Conservation (phyloP, 192 early-diverging fungal species). For the Umbelopsis isabellina region DNA sequence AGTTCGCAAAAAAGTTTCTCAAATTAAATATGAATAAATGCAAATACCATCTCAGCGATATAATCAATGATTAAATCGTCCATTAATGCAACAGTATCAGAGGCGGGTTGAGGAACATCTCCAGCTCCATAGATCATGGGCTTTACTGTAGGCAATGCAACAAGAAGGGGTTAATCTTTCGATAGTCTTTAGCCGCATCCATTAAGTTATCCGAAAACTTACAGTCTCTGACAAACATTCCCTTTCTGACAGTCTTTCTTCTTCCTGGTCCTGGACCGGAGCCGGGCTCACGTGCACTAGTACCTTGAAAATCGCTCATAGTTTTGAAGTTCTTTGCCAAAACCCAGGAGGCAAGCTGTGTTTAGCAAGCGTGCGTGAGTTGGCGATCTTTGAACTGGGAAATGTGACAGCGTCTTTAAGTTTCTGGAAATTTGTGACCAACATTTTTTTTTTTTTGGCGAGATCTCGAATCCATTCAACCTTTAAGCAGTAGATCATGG, state of each 20-base stretch:
- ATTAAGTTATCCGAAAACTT: neutral
- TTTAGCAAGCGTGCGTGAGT: neutral
- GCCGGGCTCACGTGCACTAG: slow-evolving; percentile 31
- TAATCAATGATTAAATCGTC: slow-evolving; percentile 82
- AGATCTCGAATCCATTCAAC: neutral
- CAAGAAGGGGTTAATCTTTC: neutral
- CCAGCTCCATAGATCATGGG: slow-evolving; percentile 88
- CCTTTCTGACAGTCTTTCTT: slow-evolving; percentile 44
- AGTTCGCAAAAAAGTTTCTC: neutral
- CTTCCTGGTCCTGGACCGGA: slow-evolving; percentile 43
- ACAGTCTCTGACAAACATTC: slow-evolving; percentile 48
- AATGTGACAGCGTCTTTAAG: neutral
- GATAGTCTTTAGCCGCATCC: neutral
- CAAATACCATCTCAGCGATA: slow-evolving; percentile 72
- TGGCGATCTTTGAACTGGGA: neutral
- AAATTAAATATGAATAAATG: neutral
- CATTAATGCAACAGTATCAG: slow-evolving; percentile 79
- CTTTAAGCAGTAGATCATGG: slow-evolving; percentile 4
- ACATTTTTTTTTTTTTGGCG: neutral
- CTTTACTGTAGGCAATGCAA: slow-evolving; percentile 47
- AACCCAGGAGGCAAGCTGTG: neutral
- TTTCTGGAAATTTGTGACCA: neutral
- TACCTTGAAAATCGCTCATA: slow-evolving; percentile 31
- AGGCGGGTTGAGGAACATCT: slow-evolving; percentile 73
- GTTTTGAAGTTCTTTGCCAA: neutral